phyloP scores from a whole-genome alignment of 768 basidiomycete genomes.

The Boletus vermiculosoides region DNA sequence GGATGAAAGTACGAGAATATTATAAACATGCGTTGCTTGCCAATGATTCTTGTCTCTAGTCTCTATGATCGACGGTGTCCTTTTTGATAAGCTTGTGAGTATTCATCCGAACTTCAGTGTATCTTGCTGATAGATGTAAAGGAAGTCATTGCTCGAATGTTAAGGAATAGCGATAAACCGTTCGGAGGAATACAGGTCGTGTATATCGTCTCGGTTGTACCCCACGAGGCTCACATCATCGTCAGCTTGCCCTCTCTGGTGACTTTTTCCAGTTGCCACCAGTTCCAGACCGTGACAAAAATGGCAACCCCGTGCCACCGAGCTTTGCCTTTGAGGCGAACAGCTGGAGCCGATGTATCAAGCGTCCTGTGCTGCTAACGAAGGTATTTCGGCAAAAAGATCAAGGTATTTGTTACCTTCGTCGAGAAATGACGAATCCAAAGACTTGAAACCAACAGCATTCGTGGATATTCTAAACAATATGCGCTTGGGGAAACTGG shows the following conservation, averaged over 20 bases:
- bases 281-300: slow-evolving; percentile 52
- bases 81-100: slow-evolving; percentile 79
- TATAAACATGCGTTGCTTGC: not conserved
- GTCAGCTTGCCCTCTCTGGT: slow-evolving; percentile 78
- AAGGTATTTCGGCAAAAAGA: slow-evolving; percentile 89
- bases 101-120: slow-evolving; percentile 31
- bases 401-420: slow-evolving; percentile 44
- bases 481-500: slow-evolving; percentile 75
- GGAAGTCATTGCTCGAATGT: slow-evolving; percentile 59
- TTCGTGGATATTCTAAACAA: slow-evolving; percentile 88
- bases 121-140: slow-evolving; percentile 33
- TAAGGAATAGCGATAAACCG: slow-evolving; percentile 53
- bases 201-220: not conserved
- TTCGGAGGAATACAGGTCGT: slow-evolving; percentile 86
- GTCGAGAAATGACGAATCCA: not conserved
- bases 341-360: slow-evolving; percentile 69
- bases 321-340: slow-evolving; percentile 79
- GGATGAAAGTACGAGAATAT: slow-evolving; percentile 67
- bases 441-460: slow-evolving; percentile 27
- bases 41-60: slow-evolving; percentile 43
- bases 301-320: slow-evolving; percentile 48
- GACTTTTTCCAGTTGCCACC: slow-evolving; percentile 94
- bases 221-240: not conserved
- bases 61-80: slow-evolving; percentile 81
- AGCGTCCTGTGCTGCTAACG: slow-evolving; percentile 51